Evolutionary conservation across 345 rosid species (phyloP).

Genomic region (Cardamine chenopodiifolia): DNA sequence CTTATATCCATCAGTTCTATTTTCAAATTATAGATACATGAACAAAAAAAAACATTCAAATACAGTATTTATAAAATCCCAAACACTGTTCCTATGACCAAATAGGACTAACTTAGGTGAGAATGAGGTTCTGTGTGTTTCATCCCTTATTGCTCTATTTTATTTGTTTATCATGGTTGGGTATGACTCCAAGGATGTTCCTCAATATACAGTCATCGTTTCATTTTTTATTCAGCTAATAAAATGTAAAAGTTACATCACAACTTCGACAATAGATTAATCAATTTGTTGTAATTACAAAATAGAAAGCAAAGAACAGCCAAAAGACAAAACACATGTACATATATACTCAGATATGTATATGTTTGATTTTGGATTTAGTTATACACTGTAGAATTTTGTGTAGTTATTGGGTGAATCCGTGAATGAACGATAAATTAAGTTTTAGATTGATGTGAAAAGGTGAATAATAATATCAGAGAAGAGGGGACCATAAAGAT

Average conservation of each 20-base stretch:
- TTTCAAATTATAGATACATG: no score
- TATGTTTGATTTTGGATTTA: background rate
- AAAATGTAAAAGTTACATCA: conserved; percentile 15
- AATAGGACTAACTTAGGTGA: conserved; percentile 13
- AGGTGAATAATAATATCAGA: conserved; percentile 19
- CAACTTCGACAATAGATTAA: background rate
- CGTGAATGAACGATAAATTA: background rate
- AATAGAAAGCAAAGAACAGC: conserved; percentile 37
- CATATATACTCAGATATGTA: conserved; percentile 4
- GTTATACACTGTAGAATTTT: background rate
- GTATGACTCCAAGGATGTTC: conserved; percentile 7
- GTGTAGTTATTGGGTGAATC: conserved; percentile 9
- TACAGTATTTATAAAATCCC: background rate
- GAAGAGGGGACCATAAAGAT: conserved; percentile 41
- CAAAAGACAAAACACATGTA: conserved; percentile 24
- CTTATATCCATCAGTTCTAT: no score
- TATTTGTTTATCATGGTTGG: background rate
- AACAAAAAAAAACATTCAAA: no score
- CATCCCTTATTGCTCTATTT: background rate
- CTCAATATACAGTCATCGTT: background rate
- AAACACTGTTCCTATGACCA: background rate
- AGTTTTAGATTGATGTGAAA: conserved; percentile 9
- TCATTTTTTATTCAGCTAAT: no score
- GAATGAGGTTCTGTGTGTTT: conserved; percentile 2
- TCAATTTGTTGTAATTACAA: conserved; percentile 1